Percentiles rank a stretch among this genome's conserved stretches.
Evolutionary conservation across 768 basidiomycete species (phyloP).

Genomic region (Lactarius pseudohatsudake): DNA sequence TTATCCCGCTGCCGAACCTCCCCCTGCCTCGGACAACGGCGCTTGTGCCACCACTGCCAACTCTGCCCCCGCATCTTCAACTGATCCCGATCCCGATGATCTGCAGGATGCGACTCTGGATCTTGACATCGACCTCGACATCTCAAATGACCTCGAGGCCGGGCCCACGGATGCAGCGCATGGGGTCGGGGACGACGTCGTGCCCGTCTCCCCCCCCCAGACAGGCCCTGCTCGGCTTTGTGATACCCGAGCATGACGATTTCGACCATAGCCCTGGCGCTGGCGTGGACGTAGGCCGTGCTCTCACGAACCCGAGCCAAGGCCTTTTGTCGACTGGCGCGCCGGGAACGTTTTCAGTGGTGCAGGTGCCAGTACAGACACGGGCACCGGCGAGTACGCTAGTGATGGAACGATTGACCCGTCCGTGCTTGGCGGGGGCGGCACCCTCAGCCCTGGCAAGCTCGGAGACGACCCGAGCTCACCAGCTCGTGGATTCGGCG

Average conservation of each 20-base stretch:
- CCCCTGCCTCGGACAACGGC: background rate
- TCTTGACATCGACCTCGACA: background rate
- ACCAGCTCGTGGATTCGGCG: background rate
- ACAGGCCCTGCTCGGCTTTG: slow-evolving; percentile 18
- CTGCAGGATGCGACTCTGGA: background rate
- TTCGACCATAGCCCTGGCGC: background rate
- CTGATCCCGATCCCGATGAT: background rate
- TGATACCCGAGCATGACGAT: background rate
- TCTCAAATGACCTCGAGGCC: background rate
- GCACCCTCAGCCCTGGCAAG: slow-evolving; percentile 7
- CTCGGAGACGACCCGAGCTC: background rate
- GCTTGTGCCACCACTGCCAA: background rate
- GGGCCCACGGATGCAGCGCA: too few species aligned
- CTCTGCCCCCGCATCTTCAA: too few species aligned
- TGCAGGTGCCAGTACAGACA: background rate
- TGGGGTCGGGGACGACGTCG: background rate
- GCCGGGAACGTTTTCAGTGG: background rate
- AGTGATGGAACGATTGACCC: slow-evolving; percentile 28
- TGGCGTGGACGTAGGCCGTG: too few species aligned
- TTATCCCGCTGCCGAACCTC: background rate
- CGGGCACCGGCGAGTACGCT: background rate
- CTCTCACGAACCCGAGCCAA: too few species aligned
- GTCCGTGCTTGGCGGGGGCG: slow-evolving; percentile 19
- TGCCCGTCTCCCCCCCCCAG: background rate
- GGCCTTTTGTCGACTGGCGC: background rate